Base-by-base conservation (phyloP, 768 basidiomycete species). In the Boletus pseudo-olivaceus region DNA sequence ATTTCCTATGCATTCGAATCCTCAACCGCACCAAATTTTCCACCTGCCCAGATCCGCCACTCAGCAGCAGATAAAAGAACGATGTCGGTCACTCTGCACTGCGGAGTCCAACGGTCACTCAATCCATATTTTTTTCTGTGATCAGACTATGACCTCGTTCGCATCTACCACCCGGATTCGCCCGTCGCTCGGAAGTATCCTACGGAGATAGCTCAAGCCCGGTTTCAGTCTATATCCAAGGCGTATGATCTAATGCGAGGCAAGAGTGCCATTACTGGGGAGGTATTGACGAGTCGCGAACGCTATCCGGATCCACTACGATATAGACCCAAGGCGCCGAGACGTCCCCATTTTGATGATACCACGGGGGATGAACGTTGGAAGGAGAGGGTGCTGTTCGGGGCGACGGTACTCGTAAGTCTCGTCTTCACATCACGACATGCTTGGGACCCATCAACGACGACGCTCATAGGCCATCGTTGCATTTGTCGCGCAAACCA, bases 81-180 rank as follows among this genome's bases (percentile, higher is more conserved):
- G 83, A 62, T 85, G 83, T 83, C 61, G 57, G 76, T 76, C n/a
- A 30, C 20, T 26, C 10, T 45, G 32, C 47, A 14, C n/a, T 51
- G 40, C 29, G 27, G 29, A 5, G 1, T 37, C 32, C 29, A 27
- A 37, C 42, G 33, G 45, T 49, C 12, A 51, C 58, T 57, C 27
- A 56, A 38, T 1, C 41, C 23, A 0, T 20, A 9, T 43, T 29
- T n/a, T 11, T 41, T 5, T 43, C 32, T 7, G 29, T 45, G 15
- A 19, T 59, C 33, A 91, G 88, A 90, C 68, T 88, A 83, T 63
- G 88, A 90, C 58, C 87, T 91, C 42, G 89, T 90, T 32, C 78
- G 84, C 38, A 76, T 88, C 53, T 88, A 90, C 67, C 88, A 91
- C 66, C 88, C 88, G 3, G 88, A 91, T 67, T 85, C 85, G 39